phyloP scores from a whole-genome alignment of 345 rosid genomes.

The Schrenkiella parvula region DNA sequence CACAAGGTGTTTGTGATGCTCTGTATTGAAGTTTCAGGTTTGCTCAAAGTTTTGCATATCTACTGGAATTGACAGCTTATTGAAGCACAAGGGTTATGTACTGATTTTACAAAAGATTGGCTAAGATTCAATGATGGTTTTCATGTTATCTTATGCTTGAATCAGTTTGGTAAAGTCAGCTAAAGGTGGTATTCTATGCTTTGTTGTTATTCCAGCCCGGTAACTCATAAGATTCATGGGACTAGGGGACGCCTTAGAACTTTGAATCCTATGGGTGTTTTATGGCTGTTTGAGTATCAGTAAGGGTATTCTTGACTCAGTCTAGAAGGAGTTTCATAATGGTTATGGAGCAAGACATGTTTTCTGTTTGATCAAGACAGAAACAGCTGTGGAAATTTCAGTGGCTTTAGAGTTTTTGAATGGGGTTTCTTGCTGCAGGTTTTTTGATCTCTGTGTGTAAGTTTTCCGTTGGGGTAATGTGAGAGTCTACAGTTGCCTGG shows the following conservation, averaged over 20 bases:
- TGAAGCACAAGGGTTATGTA: neutral
- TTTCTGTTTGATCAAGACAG: neutral
- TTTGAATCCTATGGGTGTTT: neutral
- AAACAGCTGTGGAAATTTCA: neutral
- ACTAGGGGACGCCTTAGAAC: neutral
- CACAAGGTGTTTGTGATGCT: neutral
- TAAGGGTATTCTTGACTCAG: neutral
- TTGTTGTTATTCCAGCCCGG: neutral
- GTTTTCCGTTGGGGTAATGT: neutral
- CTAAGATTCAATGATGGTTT: neutral
- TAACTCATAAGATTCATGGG: neutral
- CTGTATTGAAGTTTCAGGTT: neutral
- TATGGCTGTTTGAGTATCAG: neutral
- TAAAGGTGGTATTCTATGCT: neutral
- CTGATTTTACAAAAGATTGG: neutral
- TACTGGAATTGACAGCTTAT: neutral
- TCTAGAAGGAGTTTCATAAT: neutral
- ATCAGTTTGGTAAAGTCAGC: neutral
- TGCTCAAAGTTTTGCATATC: neutral
- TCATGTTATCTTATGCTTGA: neutral
- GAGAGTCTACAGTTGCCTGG: neutral
- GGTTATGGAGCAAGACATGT: neutral
- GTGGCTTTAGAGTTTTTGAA: neutral
- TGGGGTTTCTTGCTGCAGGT: neutral
- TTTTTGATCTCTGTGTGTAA: neutral